These are phyloP conservation scores for Kalmusia sp. DNA, from an alignment of 2,329 filamentous ascomycete species.

Conservation along the genomic window DNA sequence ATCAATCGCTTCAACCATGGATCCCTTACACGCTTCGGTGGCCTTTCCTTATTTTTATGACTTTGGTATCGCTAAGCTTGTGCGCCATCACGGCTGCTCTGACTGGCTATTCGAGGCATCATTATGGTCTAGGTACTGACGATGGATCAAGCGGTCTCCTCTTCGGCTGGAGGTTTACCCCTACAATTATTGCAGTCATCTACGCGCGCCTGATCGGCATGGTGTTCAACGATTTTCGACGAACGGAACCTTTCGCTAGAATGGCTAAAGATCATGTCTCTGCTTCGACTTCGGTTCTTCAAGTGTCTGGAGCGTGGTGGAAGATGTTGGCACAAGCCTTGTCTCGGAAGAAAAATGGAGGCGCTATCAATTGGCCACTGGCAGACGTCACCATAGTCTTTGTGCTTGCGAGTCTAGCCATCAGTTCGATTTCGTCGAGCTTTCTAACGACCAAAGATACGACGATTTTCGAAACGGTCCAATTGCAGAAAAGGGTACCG, in stretches of 20 bases:
- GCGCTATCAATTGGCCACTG: constrained; percentile 16
- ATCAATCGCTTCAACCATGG: neutral
- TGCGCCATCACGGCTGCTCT: neutral
- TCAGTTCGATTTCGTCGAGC: constrained; percentile 25
- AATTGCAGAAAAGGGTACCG: neutral
- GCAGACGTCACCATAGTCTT: constrained; percentile 14
- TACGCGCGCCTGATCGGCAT: constrained; percentile 5
- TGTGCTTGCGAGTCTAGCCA: constrained; percentile 18
- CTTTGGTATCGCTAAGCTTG: neutral
- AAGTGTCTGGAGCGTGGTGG: constrained; percentile 32
- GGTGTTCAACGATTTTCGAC: constrained; percentile 2
- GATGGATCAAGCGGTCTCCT: constrained; percentile 15
- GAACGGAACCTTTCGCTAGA: constrained; percentile 9
- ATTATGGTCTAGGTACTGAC: constrained; percentile 1
- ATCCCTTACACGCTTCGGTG: neutral
- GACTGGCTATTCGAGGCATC: neutral
- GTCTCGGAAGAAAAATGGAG: constrained; percentile 18
- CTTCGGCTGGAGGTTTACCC: constrained; percentile 9
- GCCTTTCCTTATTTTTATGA: neutral
- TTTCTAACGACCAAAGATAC: constrained; percentile 12
- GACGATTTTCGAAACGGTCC: neutral
- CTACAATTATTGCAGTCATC: constrained; percentile 9
- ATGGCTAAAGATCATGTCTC: constrained; percentile 3
- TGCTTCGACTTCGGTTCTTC: constrained; percentile 17
- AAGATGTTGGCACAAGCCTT: constrained; percentile 22